phyloP scores from a whole-genome alignment of 2,329 filamentous ascomycete genomes.

The Rutstroemia sp. region DNA sequence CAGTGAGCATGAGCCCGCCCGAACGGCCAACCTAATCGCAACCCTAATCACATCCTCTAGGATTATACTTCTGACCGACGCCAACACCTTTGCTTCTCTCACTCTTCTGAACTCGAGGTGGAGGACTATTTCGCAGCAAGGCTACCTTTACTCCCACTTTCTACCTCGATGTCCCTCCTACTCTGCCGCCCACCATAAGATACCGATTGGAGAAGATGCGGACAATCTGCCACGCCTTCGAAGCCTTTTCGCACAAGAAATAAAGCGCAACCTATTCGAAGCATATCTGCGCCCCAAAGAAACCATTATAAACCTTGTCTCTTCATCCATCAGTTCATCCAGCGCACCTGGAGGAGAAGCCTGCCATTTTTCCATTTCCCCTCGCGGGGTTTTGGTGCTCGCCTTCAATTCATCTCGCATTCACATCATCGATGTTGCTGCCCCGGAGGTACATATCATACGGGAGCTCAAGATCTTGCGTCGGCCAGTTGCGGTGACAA shows the following conservation, averaged over 20 bases:
- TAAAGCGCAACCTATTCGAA: slow-evolving; percentile 71
- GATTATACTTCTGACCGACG: slow-evolving; percentile 52
- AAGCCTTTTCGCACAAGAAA: slow-evolving; percentile 58
- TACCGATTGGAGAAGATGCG: slow-evolving; percentile 34
- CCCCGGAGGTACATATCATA: slow-evolving; percentile 52
- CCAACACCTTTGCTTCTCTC: slow-evolving; percentile 60
- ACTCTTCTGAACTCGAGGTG: slow-evolving; percentile 58
- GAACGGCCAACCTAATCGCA: not conserved
- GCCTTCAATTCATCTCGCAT: slow-evolving; percentile 83
- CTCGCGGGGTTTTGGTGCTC: slow-evolving; percentile 65
- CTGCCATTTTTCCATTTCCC: slow-evolving; percentile 76
- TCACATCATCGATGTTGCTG: slow-evolving; percentile 64
- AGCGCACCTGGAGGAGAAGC: slow-evolving; percentile 76
- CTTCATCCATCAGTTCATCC: slow-evolving; percentile 75
- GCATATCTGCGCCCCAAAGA: slow-evolving; percentile 63
- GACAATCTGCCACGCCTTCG: slow-evolving; percentile 52
- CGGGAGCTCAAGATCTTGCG: slow-evolving; percentile 75
- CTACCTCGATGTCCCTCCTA: slow-evolving; percentile 55
- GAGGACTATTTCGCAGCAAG: slow-evolving; percentile 55
- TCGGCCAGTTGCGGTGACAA: slow-evolving; percentile 67
- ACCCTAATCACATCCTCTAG: slow-evolving; percentile 32
- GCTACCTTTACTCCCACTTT: slow-evolving; percentile 56
- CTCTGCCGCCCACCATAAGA: slow-evolving; percentile 38
- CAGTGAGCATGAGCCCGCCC: slow-evolving; percentile 42
- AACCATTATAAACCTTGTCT: slow-evolving; percentile 72